Evolutionary conservation across 306 rosid genomes (phyloP), one percentile per base, ranked within the genome.

Genomic region (Malus orientalis): DNA sequence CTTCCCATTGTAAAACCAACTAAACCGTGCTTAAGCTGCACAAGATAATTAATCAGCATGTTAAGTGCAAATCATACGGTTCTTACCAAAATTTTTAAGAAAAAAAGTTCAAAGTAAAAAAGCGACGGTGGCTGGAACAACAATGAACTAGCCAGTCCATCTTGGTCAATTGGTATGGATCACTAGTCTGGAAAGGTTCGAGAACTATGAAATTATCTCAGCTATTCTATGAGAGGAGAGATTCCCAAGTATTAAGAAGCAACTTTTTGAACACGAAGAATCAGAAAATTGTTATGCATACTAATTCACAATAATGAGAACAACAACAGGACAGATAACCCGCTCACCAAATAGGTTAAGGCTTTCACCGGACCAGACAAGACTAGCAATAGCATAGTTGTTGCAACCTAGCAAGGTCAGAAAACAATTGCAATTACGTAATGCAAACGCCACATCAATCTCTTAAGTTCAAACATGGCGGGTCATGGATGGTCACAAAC

Each of bases 361-460:
- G 97, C 97, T 91, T 95, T 95, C 27, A 92, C 89, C 4, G 97
- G 97, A 78, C 99, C 99, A 54, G 97, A 95, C 82, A 95, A 84
- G 69, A 92, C 90, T 64, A 95, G 85, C 79, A 95, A 86, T 32
- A 95, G 92, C 88, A 95, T 82, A 54, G 90, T 78, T 45, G 97
- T 95, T 64, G 97, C 96, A 67, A 92, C 99, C 99, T 92, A 85
- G 69, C 74, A 73, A 76, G 73, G 85, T 20, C 38, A 77, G 80
- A 58, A 51, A 20, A 47, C 19, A 71, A 78, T 72, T 27, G 14
- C 71, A 30, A 77, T 68, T 19, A 67, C 16, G 13, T 13, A 74
- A 62, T 29, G 5, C 23, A 19, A 58, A 40, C 2, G 9, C 40
- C 32, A 4, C 2, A 40, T 1, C 32, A 73, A 65, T 54, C 13